Conservation (phyloP, 176 grass and related monocot species). For the Panicum miliaceum region DNA sequence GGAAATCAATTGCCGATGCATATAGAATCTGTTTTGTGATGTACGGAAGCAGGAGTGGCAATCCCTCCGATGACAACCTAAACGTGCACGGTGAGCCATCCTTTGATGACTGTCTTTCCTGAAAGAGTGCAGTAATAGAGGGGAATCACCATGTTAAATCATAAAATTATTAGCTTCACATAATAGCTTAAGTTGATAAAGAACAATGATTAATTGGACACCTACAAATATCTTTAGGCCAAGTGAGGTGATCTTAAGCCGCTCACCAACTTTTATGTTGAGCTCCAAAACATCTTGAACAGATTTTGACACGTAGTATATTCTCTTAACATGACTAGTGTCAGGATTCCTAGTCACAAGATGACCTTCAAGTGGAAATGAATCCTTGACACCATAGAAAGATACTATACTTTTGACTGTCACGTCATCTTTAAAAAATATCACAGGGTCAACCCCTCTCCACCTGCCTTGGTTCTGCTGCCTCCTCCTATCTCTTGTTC, state of each 20-base stretch:
- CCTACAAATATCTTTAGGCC: conserved; percentile 99
- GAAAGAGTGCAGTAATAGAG: conserved; percentile 35
- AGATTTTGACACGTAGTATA: conserved; percentile 94
- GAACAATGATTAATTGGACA: conserved; percentile 30
- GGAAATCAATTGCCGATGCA: conserved; percentile 70
- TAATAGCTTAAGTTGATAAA: background rate
- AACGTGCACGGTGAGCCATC: conserved; percentile 79
- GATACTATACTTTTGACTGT: conserved; percentile 78
- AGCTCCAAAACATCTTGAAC: conserved; percentile 76
- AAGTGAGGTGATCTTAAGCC: conserved; percentile 91
- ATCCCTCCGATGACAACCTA: conserved; percentile 92
- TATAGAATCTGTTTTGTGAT: conserved; percentile 83
- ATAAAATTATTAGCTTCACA: background rate
- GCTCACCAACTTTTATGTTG: conserved; percentile 78
- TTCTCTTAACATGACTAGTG: conserved; percentile 82
- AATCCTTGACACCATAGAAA: conserved; percentile 80
- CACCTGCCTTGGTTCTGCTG: conserved; percentile 70
- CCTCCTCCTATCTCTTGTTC: conserved; percentile 43
- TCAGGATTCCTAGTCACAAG: conserved; percentile 91
- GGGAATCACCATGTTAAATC: background rate
- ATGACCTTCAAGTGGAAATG: conserved; percentile 77
- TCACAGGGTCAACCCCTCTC: conserved; percentile 94
- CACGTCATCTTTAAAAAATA: conserved; percentile 84
- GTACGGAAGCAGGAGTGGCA: conserved; percentile 84
- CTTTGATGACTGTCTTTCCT: conserved; percentile 88